These are phyloP conservation scores for Phytophthora boehmeriae DNA, from an alignment of 352 stramenopile species.

Conservation along the genomic window DNA sequence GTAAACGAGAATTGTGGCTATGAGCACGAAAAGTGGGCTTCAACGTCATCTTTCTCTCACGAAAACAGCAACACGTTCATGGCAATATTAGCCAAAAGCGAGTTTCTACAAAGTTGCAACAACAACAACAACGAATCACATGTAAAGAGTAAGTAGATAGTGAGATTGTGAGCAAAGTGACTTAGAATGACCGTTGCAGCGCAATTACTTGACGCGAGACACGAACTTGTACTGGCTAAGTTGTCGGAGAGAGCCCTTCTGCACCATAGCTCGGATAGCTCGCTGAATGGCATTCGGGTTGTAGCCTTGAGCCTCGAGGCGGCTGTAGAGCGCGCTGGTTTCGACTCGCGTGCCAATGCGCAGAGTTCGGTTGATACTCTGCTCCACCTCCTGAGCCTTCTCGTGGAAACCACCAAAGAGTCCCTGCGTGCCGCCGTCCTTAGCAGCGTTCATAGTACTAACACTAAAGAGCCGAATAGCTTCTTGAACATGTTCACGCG, in stretches of 20 bases:
- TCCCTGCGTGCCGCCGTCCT: constrained; percentile 87
- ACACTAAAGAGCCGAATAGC: constrained; percentile 98
- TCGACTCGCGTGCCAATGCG: constrained; percentile 82
- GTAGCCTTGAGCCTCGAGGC: constrained; percentile 82
- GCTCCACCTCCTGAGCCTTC: constrained; percentile 83
- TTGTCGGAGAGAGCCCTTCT: constrained; percentile 80
- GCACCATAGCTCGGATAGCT: constrained; percentile 86
- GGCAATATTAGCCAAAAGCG: too few species aligned
- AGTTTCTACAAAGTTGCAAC: too few species aligned
- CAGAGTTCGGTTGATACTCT: constrained; percentile 84
- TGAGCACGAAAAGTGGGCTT: background rate
- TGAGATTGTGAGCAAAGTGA: constrained; percentile 19
- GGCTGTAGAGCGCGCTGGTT: constrained; percentile 79
- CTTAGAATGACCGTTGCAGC: background rate
- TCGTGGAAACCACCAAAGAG: constrained; percentile 83
- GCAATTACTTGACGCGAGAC: constrained; percentile 66
- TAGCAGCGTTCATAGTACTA: constrained; percentile 97
- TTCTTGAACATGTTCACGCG: constrained; percentile 94
- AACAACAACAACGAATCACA: background rate
- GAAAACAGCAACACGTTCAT: too few species aligned
- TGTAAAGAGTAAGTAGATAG: constrained; percentile 8
- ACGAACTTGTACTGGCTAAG: constrained; percentile 91
- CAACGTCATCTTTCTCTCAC: too few species aligned
- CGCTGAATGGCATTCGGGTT: constrained; percentile 88
- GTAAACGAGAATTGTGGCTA: background rate